phyloP scores from a whole-genome alignment of 1,139 yeast genomes.

The Pichia sp. region DNA sequence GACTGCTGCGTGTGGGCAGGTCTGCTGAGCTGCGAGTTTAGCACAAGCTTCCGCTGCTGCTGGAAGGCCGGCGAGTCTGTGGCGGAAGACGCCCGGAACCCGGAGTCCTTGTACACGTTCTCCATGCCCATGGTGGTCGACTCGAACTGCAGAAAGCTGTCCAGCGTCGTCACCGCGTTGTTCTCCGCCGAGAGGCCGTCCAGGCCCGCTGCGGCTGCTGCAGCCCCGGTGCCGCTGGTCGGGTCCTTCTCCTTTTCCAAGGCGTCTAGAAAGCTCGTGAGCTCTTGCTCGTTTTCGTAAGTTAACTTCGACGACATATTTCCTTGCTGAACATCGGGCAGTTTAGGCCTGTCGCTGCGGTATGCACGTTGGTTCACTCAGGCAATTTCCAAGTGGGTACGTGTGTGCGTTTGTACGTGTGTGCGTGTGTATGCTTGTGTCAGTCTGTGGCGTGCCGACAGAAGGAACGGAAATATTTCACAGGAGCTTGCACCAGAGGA shows the following conservation, averaged over 20 bases:
- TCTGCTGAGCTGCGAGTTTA: no score
- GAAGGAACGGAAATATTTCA: not conserved
- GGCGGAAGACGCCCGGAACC: not conserved
- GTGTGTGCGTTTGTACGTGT: not conserved
- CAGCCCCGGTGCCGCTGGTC: no score
- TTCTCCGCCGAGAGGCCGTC: not conserved
- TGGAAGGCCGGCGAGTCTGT: not conserved
- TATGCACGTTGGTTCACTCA: not conserved
- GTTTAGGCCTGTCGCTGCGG: not conserved
- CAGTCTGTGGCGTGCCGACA: not conserved
- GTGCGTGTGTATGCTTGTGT: not conserved
- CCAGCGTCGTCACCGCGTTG: not conserved
- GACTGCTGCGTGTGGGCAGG: no score
- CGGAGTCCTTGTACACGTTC: not conserved
- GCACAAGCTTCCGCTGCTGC: not conserved
- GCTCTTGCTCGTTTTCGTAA: not conserved
- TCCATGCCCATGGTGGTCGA: not conserved
- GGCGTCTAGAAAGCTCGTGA: not conserved
- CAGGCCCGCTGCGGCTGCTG: no score
- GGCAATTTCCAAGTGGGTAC: not conserved
- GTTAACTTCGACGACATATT: not conserved
- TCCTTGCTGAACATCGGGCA: not conserved
- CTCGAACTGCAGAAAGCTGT: conserved; percentile 2
- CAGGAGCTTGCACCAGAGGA: not conserved
- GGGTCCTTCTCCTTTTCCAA: not conserved